Evolutionary conservation across 1,284 basidiomycete genomes (phyloP).

Genomic region (Tremellales sp.): DNA sequence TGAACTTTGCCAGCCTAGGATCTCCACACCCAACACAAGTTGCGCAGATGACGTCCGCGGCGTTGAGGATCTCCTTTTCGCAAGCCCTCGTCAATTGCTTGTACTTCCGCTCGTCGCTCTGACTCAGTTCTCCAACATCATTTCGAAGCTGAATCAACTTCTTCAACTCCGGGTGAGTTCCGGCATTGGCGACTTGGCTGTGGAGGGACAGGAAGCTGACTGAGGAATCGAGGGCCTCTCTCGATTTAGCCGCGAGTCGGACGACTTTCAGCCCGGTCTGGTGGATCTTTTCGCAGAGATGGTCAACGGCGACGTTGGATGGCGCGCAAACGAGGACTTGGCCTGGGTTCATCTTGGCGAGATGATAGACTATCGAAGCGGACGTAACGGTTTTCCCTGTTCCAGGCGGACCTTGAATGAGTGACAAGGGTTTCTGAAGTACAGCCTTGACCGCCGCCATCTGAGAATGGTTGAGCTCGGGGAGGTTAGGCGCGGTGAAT

Average conservation of each 20-base stretch:
- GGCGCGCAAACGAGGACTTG: conserved; percentile 99
- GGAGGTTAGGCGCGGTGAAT: conserved; percentile 94
- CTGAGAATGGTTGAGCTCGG: conserved; percentile 98
- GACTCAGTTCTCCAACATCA: conserved; percentile 94
- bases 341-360: conserved; percentile 98
- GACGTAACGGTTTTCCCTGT: conserved; percentile 99
- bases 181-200: conserved; percentile 94
- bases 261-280: conserved; percentile 95
- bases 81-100: conserved; percentile 90
- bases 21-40: conserved; percentile 98
- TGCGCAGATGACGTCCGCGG: conserved; percentile 97
- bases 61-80: conserved; percentile 92
- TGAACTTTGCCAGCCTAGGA: conserved; percentile 89
- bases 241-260: conserved; percentile 93
- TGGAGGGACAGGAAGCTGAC: conserved; percentile 92
- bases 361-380: conserved; percentile 98
- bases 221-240: conserved; percentile 92
- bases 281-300: conserved; percentile 98
- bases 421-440: conserved; percentile 93
- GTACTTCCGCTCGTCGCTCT: conserved; percentile 95
- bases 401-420: conserved; percentile 97
- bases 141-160: conserved; percentile 97
- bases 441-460: conserved; percentile 99
- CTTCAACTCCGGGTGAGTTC: conserved; percentile 89
- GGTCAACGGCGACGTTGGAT: conserved; percentile 98